Conservation (phyloP, 2,329 filamentous ascomycete species). For the Xylariaceae sp. region DNA sequence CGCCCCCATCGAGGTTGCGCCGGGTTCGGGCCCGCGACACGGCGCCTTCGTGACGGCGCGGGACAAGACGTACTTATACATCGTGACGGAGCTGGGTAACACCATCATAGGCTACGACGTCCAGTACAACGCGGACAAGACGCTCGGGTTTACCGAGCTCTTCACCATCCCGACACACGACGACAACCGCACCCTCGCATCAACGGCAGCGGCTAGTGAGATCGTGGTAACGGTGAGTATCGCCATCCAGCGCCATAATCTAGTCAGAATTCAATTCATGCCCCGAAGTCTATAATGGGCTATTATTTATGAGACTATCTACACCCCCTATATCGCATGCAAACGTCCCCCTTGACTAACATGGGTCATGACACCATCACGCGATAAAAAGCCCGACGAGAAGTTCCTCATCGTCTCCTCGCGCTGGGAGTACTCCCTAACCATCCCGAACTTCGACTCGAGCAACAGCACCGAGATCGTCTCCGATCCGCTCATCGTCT, state of each 20-base stretch:
- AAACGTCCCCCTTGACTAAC: slow-evolving; percentile 6
- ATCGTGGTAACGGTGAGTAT: slow-evolving; percentile 55
- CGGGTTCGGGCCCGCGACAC: slow-evolving; percentile 63
- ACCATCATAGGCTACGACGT: slow-evolving; percentile 55
- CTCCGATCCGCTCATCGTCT: slow-evolving; percentile 63
- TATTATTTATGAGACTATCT: too few species aligned
- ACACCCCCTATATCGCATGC: not conserved
- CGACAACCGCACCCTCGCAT: slow-evolving; percentile 38
- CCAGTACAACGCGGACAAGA: slow-evolving; percentile 42
- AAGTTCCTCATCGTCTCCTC: slow-evolving; percentile 65
- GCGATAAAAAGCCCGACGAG: slow-evolving; percentile 49
- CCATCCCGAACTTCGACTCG: slow-evolving; percentile 44
- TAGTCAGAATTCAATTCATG: not conserved
- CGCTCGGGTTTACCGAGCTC: slow-evolving; percentile 43
- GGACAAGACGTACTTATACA: slow-evolving; percentile 51
- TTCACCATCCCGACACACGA: slow-evolving; percentile 49
- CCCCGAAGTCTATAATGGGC: too few species aligned
- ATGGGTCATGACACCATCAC: not conserved
- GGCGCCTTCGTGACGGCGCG: slow-evolving; percentile 50
- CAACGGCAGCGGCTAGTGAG: slow-evolving; percentile 49
- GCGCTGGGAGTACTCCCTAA: slow-evolving; percentile 56
- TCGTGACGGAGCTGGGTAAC: slow-evolving; percentile 59
- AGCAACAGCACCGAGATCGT: slow-evolving; percentile 42
- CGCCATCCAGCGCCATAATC: not conserved
- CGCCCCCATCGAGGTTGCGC: slow-evolving; percentile 39